A percentile compares a stretch with the other conserved stretches of the same genome.
Conservation (phyloP, 2,329 filamentous ascomycete species). For the Pseudopithomyces chartarum region DNA sequence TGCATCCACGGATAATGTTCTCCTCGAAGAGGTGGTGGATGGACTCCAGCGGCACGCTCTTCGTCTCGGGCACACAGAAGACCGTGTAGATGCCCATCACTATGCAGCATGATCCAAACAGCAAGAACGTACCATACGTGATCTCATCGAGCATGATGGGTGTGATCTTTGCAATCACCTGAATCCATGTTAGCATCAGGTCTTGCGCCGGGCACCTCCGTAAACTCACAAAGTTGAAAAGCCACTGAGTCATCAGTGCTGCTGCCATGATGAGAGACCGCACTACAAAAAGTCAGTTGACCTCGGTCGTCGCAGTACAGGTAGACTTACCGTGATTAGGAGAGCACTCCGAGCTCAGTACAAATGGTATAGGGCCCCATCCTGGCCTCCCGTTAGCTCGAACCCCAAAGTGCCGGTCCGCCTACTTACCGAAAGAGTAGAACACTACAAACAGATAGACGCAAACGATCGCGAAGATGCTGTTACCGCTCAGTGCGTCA, state of each 20-base stretch:
- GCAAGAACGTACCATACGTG: constrained; percentile 51
- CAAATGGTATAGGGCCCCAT: constrained; percentile 54
- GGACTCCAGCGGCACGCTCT: constrained; percentile 49
- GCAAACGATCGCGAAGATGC: constrained; percentile 56
- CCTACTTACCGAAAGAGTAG: constrained; percentile 47
- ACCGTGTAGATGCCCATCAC: constrained; percentile 50
- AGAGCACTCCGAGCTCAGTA: constrained; percentile 49
- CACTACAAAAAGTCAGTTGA: constrained; percentile 25
- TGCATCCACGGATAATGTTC: constrained; percentile 46
- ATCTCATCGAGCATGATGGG: constrained; percentile 51
- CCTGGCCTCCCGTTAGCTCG: constrained; percentile 21
- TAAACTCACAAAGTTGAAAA: constrained; percentile 42
- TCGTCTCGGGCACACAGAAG: constrained; percentile 51
- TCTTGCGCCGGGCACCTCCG: neutral
- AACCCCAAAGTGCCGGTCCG: neutral
- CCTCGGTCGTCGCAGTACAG: neutral
- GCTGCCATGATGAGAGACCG: constrained; percentile 51
- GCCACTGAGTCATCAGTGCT: constrained; percentile 54
- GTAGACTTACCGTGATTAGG: constrained; percentile 40
- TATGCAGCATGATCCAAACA: constrained; percentile 50
- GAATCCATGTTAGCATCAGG: neutral
- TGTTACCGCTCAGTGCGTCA: constrained; percentile 38
- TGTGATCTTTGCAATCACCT: constrained; percentile 39
- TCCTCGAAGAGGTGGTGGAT: constrained; percentile 51
- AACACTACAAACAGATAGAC: constrained; percentile 57